These are phyloP conservation scores for Tilletia walkeri DNA, from an alignment of 1,284 basidiomycete genomes.

Conservation along the genomic window DNA sequence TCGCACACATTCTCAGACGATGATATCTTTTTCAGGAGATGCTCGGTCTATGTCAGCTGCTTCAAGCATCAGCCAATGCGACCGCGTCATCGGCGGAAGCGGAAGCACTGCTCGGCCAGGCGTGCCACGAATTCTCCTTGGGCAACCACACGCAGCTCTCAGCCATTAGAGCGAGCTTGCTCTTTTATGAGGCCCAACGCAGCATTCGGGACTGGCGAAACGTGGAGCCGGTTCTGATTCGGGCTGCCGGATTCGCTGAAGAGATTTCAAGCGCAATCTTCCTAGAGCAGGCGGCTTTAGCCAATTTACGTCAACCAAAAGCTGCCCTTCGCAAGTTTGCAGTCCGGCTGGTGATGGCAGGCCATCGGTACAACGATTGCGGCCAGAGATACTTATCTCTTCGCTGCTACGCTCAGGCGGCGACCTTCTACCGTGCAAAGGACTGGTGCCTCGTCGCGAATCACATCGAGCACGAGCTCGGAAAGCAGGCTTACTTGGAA, in stretches of 20 bases:
- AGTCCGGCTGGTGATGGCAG: conserved; percentile 60
- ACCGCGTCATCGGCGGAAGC: conserved; percentile 36
- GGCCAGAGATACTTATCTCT: conserved; percentile 56
- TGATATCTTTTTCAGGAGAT: conserved; percentile 34
- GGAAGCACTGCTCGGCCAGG: conserved; percentile 28
- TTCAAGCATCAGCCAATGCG: conserved; percentile 31
- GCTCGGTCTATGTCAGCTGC: conserved; percentile 43
- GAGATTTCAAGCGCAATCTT: conserved; percentile 61
- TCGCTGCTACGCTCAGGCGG: conserved; percentile 37
- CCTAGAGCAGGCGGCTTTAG: conserved; percentile 61
- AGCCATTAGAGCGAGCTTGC: conserved; percentile 37
- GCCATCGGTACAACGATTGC: conserved; percentile 61
- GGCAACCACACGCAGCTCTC: conserved; percentile 2
- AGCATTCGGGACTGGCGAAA: conserved; percentile 29
- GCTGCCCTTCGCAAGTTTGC: conserved; percentile 58
- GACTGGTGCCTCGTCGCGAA: conserved; percentile 59
- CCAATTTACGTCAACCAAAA: conserved; percentile 55
- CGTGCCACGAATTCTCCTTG: conserved; percentile 8
- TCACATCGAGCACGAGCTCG: conserved; percentile 60
- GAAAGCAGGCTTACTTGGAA: conserved; percentile 61
- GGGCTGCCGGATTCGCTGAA: conserved; percentile 51
- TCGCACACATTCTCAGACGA: neutral
- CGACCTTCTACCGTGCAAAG: conserved; percentile 30
- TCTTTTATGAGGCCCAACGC: conserved; percentile 46
- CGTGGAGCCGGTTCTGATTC: conserved; percentile 37